Percentiles rank a stretch among this genome's conserved stretches.
Conservation (phyloP, 345 rosid species). For the Excoecaria cochinchinensis region DNA sequence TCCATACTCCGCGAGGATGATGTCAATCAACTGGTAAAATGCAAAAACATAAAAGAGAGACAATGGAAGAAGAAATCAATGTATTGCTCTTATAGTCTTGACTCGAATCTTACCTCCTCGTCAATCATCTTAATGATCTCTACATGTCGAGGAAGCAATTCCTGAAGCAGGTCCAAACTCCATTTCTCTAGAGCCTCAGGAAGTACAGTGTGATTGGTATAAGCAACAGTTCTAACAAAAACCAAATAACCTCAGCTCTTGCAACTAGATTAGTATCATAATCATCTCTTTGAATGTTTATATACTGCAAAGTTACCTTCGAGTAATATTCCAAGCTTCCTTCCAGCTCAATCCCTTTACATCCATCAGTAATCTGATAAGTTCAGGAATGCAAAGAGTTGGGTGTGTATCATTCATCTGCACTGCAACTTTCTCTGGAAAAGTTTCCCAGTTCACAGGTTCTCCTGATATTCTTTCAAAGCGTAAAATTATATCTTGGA, state of each 20-base stretch:
- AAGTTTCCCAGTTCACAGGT: conserved; percentile 37
- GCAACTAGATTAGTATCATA: background rate
- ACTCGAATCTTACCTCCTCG: conserved; percentile 36
- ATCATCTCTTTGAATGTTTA: background rate
- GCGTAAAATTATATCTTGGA: conserved; percentile 47
- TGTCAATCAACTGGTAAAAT: conserved; percentile 37
- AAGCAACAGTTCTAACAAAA: conserved; percentile 45
- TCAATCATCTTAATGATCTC: conserved; percentile 49
- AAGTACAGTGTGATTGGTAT: conserved; percentile 52
- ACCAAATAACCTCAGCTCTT: background rate
- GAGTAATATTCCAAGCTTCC: conserved; percentile 51
- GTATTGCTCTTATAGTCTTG: background rate
- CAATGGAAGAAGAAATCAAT: background rate
- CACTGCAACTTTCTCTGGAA: conserved; percentile 51
- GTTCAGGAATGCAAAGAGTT: conserved; percentile 50
- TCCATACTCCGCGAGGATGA: conserved; percentile 42
- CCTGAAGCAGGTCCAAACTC: conserved; percentile 47
- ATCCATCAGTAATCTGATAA: conserved; percentile 49
- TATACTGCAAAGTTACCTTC: conserved; percentile 24
- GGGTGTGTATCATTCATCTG: conserved; percentile 64
- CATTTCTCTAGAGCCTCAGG: conserved; percentile 61
- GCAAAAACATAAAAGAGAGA: background rate
- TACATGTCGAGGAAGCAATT: conserved; percentile 53
- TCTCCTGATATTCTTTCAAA: conserved; percentile 43
- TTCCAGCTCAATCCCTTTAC: conserved; percentile 49